phyloP scores from a whole-genome alignment of 1,284 basidiomycete genomes.

The Uromyces viciae-fabae region DNA sequence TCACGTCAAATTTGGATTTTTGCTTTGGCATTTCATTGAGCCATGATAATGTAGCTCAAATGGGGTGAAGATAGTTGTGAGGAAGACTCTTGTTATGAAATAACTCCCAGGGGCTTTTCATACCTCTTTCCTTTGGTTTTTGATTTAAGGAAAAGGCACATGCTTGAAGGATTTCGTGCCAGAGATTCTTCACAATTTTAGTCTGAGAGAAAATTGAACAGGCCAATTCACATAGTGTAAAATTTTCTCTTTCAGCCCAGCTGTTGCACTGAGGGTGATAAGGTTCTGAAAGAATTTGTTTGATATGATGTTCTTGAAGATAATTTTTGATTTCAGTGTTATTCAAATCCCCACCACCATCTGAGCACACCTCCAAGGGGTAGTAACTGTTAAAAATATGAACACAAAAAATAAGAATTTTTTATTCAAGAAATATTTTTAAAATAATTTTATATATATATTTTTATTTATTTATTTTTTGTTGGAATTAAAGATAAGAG shows the following conservation, averaged over 20 bases:
- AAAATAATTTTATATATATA: too few relatives aligned
- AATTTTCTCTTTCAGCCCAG: neutral
- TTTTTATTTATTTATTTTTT: too few relatives aligned
- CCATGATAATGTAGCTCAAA: neutral
- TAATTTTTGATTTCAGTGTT: neutral
- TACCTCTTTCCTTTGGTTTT: neutral
- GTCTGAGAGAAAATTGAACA: neutral
- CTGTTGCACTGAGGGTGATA: neutral
- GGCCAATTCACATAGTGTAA: neutral
- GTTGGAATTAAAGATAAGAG: too few relatives aligned
- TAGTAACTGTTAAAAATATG: too few relatives aligned
- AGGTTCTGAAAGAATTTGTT: neutral
- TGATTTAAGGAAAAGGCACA: neutral
- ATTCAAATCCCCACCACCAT: neutral
- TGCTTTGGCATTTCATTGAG: neutral
- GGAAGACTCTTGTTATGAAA: neutral
- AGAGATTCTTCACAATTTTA: neutral
- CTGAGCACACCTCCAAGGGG: neutral
- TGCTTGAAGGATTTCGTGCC: neutral
- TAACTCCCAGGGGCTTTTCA: neutral
- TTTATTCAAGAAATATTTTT: too few relatives aligned
- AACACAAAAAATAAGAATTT: too few relatives aligned
- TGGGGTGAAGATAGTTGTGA: neutral
- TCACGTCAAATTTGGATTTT: neutral
- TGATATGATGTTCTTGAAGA: neutral